Base-by-base conservation (phyloP, 2,329 filamentous ascomycete genomes). In the Paradendryphiella salina region DNA sequence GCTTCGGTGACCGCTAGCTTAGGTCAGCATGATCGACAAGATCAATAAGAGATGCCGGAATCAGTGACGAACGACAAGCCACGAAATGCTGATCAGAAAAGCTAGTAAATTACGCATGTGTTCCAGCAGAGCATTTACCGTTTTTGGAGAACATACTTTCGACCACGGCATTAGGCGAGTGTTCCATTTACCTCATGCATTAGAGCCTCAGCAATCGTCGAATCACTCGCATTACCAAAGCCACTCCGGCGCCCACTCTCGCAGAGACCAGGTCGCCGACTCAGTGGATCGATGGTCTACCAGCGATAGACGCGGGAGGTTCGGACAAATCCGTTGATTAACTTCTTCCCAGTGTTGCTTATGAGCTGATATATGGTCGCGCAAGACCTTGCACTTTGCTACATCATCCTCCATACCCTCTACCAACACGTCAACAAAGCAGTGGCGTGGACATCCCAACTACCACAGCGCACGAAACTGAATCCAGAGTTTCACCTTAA, bases 31-130 rank as follows among this genome's bases (percentile, higher is more conserved):
- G 56, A 58, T 61, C 60, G 52, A 55, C 60, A 37, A 32, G 39
- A 55, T 54, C 49, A 51, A 49, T 38, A 44, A 50, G 44, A 29
- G 37, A 32, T 35, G 17, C 35, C 41, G 47, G 31, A 9, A 32
- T 46, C n/a, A 52, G 47, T 61, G 52, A 60, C 53, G 60, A 61
- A 49, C 37, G 21, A 35, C 20, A 34, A 56, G 50, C 59, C 53
- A 52, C 31, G 48, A 32, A 23, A 21, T 28, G 28, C 45, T 26
- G 35, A 46, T 42, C 44, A n/a, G 14, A 48, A 28, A 28, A 33
- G 31, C 13, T 28, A n/a, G 40, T 37, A 14, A 50, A 36, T 20
- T 51, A 20, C 13, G 38, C 37, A 32, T 36, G 29, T 48, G 43
- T 51, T 46, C 31, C 33, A 31, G 32, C 40, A 33, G 34, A 3